phyloP scores from a whole-genome alignment of 2,329 filamentous ascomycete genomes.

The Paecilomyces niveus region DNA sequence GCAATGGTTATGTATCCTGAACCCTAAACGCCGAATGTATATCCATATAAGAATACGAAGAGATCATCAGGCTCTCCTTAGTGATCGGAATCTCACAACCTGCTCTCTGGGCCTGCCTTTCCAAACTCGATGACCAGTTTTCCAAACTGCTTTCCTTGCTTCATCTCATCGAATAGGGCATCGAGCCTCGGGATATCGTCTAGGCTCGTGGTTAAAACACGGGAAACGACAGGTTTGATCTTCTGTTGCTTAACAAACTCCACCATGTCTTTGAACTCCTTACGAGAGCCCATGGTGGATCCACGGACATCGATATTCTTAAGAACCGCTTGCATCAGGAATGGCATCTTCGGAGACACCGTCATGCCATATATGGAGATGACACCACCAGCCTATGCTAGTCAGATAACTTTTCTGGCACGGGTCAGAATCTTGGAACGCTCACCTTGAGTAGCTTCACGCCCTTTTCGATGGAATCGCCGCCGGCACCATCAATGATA shows the following conservation, averaged over 20 bases:
- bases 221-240: conserved; percentile 70
- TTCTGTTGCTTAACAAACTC: conserved; percentile 67
- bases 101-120: conserved; percentile 26
- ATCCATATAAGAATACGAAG: background rate
- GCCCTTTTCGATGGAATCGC: conserved; percentile 67
- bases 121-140: conserved; percentile 77
- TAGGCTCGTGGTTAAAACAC: conserved; percentile 60
- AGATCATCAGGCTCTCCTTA: background rate
- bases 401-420: background rate
- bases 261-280: conserved; percentile 88
- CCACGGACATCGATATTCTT: conserved; percentile 83
- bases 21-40: background rate
- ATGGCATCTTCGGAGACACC: conserved; percentile 73
- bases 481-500: conserved; percentile 85
- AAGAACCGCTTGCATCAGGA: conserved; percentile 73
- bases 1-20: background rate
- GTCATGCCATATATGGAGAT: conserved; percentile 92
- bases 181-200: conserved; percentile 75
- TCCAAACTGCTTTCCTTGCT: conserved; percentile 77
- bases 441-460: conserved; percentile 60
- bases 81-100: conserved; percentile 17
- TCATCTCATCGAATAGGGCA: conserved; percentile 79
- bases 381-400: conserved; percentile 61
- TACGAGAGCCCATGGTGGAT: conserved; percentile 82
- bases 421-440: background rate